Base-by-base conservation (phyloP, 352 stramenopile genomes). In the Globisporangium echinulatum region DNA sequence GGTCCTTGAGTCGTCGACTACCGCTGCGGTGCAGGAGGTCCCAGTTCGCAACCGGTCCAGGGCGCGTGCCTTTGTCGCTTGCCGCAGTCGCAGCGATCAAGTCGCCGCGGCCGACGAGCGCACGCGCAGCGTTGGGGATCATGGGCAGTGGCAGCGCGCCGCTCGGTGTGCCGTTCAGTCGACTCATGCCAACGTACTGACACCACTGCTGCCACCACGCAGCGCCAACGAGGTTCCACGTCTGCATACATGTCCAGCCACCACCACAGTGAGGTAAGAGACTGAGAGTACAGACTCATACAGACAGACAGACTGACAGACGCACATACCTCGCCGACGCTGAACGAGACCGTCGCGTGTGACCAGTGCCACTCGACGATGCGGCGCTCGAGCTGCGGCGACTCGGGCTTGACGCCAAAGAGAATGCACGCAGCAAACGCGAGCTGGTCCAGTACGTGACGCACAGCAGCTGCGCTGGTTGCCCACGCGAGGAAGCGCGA, bases 191-290 rank as follows among this genome's bases (percentile, higher is more conserved):
- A 36, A 74, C 71, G 60, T 91, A 92, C 43, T 84, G 71, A 44
- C 82, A 93, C 85, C 83, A 95, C 51, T 87, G 79, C 17, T 75
- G 70, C 85, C 83, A 95, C 83, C 85, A 93, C 47, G 73, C 74
- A 4, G 77, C 71, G 7, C 76, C 85, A 15, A 94, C 58, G 38
- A 93, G 68, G 38, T 93, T 86, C 82, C 83, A 95, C 6, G 59
- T 77, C 77, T 94, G 68, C 2, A 10, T 17, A 59, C 13, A 70
- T 46, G 17, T 36, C n/a, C 47, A 36, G 47, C 25, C n/a, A 51
- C 48, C 13, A 7, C 3, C 48, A 38, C 10, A 47, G 51, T 8
- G 7, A 47, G 33, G 17, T 9, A 7, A 7, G 7, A 4, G 19
- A 52, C 9, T 9, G 9, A 11, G 9, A 7, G 7, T 50, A 62